Evolutionary conservation across 148 eudicot genomes (phyloP).

Genomic region (Vaccinium vitisidaea): DNA sequence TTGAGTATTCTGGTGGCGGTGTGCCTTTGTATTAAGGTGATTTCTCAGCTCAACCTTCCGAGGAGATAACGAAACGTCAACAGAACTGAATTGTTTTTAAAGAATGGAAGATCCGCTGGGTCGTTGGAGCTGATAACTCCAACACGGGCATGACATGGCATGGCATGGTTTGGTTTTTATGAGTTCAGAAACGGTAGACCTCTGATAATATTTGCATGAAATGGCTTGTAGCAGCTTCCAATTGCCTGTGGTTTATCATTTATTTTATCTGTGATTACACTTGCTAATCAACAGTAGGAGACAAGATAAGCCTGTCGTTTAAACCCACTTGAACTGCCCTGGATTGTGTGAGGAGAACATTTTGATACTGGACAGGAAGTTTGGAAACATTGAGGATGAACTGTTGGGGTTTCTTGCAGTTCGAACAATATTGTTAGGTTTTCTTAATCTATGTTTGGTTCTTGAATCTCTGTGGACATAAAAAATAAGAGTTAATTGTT

Average conservation of each 20-base stretch:
- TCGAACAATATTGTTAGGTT: background rate
- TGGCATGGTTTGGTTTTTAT: background rate
- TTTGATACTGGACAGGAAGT: background rate
- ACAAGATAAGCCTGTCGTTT: background rate
- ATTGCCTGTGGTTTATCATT: background rate
- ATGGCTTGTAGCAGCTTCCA: background rate
- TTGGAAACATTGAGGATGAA: background rate
- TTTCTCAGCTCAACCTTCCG: background rate
- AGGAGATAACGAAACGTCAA: background rate
- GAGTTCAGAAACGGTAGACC: background rate
- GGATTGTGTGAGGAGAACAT: background rate
- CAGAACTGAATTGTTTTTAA: background rate
- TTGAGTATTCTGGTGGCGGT: conserved; percentile 92
- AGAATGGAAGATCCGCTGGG: background rate
- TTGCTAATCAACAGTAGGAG: background rate
- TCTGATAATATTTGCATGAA: background rate
- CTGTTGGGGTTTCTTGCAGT: background rate
- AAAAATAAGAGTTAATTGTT: too few relatives aligned
- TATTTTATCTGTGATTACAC: background rate
- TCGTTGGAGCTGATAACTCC: background rate
- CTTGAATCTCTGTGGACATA: background rate
- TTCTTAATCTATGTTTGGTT: background rate
- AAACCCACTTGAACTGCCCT: background rate
- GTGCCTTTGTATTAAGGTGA: conserved; percentile 37
- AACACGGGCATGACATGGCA: background rate